Base-by-base conservation (phyloP, 208 protist genomes). In the Acanthamoeba culbertsoni region DNA sequence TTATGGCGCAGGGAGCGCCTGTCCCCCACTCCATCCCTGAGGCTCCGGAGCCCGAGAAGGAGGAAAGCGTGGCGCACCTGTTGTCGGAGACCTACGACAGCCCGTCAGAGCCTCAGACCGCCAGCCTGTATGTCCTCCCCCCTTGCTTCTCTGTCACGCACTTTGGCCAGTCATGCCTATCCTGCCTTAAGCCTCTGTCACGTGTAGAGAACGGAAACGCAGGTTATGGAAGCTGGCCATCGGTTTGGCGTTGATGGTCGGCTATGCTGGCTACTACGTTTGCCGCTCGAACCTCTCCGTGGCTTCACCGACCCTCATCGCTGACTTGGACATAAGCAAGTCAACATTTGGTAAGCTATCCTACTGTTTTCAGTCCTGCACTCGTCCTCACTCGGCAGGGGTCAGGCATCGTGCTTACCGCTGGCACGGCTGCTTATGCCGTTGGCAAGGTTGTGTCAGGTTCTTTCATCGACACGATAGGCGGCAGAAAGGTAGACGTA, bases 211-310 rank as follows among this genome's bases (percentile, higher is more conserved):
- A 1, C 48, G 82, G 20, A 90, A 90, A 40, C 46, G 82, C 59
- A 28, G 53, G 57, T 0, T 90, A 20, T 90, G 82, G 82, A 90
- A 90, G 82, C 37, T 90, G 33, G 23, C 42, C 4, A 68, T 90
- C 16, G 82, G 53, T 31, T n/a, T 90, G 48, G 31, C n/a, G 31
- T 28, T 90, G 82, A 51, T 40, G 37, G 82, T 90, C 33, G 82
- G 82, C 1, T 90, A 90, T 23, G 82, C 82, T 33, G 82, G 82
- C 16, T 90, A 71, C 57, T 90, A 90, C 37, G 82, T 90, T 43
- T 90, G 82, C 82, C 82, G 82, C 20, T 90, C 82, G 6, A 68
- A 90, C 37, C 82, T 90, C 42, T 90, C 82, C 10, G 82, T 90
- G 51, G 82, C 82, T 16, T 62, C 57, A 40, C 82, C 82, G 48